Evolutionary conservation across 1,284 basidiomycete species (phyloP), one percentile per base, ranked within the genome.

Genomic region (Acaromyces ingoldii): DNA sequence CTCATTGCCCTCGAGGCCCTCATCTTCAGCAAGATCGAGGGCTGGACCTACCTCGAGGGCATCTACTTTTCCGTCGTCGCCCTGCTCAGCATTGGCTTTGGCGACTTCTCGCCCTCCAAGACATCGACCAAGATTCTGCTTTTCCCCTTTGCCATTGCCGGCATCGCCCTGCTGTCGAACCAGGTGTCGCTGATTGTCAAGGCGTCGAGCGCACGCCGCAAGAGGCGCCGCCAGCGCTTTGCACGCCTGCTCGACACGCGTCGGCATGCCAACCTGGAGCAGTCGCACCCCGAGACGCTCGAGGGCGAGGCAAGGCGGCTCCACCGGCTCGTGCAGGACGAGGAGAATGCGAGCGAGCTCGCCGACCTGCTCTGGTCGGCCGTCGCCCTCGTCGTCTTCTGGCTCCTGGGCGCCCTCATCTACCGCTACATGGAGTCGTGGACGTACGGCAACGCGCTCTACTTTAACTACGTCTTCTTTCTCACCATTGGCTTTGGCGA

Each of bases 81-180:
- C 31, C 63, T 71, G 45, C 45, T 70, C 64, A 28, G 74, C 77
- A 10, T 66, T 73, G 17, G 75, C 76, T 60, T 54, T 77, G 10
- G 60, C 70, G 64, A 78, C 46, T 66, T 70, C 25, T 34, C 51
- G 0, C 74, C 77, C 0, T 65, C 63, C 69, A 21, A 75, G 74
- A 19, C 72, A 67, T 17, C 72, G 0, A 62, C 64, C 38, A 78
- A 77, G 53, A 64, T 78, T 24, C 62, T 79, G 15, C 55, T 77
- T n/a, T 77, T 79, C 56, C 70, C 74, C 22, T 79, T 78, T 43
- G 67, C 74, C 1, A 64, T 78, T 53, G 57, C 78, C 65, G 77
- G 76, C 1, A 78, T 78, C 53, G 70, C 67, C 4, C 76, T 77
- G 55, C 62, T 79, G 31, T 77, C 75, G 51, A 77, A 77, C 49